Evolutionary conservation across 2,329 filamentous ascomycete genomes (phyloP).

Genomic region (Hymenotorrendiella dingleyae): DNA sequence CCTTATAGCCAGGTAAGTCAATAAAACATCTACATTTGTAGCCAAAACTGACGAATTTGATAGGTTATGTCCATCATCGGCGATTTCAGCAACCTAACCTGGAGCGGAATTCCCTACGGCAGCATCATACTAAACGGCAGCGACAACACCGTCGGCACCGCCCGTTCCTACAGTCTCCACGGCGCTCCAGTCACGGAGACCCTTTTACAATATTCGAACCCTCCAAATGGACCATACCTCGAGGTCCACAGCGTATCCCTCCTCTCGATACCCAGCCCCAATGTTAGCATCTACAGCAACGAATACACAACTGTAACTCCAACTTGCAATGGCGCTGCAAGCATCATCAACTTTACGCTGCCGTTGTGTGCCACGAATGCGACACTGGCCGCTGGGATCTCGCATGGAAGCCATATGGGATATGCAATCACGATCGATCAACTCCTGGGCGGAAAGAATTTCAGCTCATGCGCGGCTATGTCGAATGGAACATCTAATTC

Average conservation of each 20-base stretch:
- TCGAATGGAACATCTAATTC: constrained; percentile 4
- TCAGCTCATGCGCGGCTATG: constrained; percentile 18
- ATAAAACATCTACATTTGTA: too few species aligned
- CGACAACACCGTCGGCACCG: constrained; percentile 23
- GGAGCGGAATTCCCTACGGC: constrained; percentile 18
- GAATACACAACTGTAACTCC: constrained; percentile 21
- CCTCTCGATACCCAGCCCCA: constrained; percentile 17
- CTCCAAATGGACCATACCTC: constrained; percentile 19
- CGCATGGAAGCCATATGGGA: constrained; percentile 17
- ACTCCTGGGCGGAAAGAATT: constrained; percentile 22
- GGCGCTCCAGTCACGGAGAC: constrained; percentile 21
- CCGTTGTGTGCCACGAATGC: constrained; percentile 24
- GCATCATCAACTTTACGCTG: constrained; percentile 24
- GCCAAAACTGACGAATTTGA: too few species aligned
- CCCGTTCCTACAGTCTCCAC: constrained; percentile 17
- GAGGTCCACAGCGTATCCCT: constrained; percentile 22
- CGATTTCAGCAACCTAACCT: constrained; percentile 23
- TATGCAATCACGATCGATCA: constrained; percentile 19
- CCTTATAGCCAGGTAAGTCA: constrained; percentile 21
- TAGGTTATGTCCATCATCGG: constrained; percentile 27
- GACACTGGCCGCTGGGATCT: constrained; percentile 9
- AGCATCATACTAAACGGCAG: constrained; percentile 22
- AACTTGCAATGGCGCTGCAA: constrained; percentile 19
- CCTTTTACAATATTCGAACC: constrained; percentile 19
- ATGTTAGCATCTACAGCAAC: constrained; percentile 21